phyloP scores from a whole-genome alignment of 495 filamentous ascomycete species.

The Aspergillus saccharolyticus region DNA sequence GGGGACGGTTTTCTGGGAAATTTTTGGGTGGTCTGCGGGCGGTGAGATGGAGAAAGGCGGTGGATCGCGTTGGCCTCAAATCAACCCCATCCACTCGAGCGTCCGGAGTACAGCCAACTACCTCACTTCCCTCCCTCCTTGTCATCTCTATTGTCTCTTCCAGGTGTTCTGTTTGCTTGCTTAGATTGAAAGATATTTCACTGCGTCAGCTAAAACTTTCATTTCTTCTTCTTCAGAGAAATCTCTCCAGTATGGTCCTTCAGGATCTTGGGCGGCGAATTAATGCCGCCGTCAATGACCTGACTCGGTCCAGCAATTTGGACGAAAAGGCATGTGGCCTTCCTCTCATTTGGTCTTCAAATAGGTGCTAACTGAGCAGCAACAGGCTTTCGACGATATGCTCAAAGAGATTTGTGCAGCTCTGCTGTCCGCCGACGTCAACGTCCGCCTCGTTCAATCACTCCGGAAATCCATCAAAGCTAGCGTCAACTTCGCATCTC shows the following conservation, averaged over 20 bases:
- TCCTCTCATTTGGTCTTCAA: too few relatives aligned
- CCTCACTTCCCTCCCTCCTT: background rate
- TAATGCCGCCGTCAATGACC: slow-evolving; percentile 89
- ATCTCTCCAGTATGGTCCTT: slow-evolving; percentile 71
- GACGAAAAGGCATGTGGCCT: slow-evolving; percentile 76
- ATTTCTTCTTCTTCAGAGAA: background rate
- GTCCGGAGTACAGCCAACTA: too few relatives aligned
- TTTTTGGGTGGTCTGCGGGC: slow-evolving; percentile 13
- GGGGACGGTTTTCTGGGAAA: slow-evolving; percentile 9
- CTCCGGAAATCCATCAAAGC: slow-evolving; percentile 90
- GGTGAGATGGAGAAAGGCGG: slow-evolving; percentile 21
- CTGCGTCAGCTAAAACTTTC: background rate
- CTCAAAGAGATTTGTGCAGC: slow-evolving; percentile 94
- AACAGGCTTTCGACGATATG: slow-evolving; percentile 93
- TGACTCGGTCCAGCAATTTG: slow-evolving; percentile 84
- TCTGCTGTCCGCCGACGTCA: slow-evolving; percentile 92
- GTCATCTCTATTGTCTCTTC: background rate
- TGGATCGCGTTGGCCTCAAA: slow-evolving; percentile 22
- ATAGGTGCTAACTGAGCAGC: slow-evolving; percentile 8
- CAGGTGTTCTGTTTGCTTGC: background rate
- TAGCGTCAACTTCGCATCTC: slow-evolving; percentile 88
- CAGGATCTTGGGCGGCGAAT: slow-evolving; percentile 98
- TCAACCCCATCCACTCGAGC: background rate
- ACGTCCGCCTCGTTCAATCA: slow-evolving; percentile 85
- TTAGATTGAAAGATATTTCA: slow-evolving; percentile 9